These are phyloP conservation scores for Auricularia sp. DNA, from an alignment of 768 basidiomycete genomes.

Conservation along the genomic window DNA sequence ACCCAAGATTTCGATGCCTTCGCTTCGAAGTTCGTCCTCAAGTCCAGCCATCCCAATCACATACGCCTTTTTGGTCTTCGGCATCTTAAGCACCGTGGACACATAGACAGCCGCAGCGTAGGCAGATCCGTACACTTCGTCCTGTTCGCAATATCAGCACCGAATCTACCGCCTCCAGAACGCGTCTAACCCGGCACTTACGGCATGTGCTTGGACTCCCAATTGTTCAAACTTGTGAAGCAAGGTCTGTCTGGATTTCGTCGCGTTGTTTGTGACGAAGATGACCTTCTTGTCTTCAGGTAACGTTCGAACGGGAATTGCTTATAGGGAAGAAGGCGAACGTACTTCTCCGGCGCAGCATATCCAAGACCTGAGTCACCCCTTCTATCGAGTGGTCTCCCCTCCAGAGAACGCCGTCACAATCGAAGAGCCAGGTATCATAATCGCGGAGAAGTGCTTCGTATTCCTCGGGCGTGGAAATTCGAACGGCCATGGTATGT, in stretches of 20 bases:
- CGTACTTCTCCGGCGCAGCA: constrained; percentile 66
- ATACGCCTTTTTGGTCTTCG: constrained; percentile 88
- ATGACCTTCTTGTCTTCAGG: constrained; percentile 74
- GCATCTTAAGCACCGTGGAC: constrained; percentile 79
- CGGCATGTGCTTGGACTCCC: constrained; percentile 74
- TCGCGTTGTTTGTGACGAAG: constrained; percentile 97
- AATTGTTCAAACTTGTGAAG: constrained; percentile 86
- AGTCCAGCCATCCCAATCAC: constrained; percentile 88
- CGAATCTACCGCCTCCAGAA: too few relatives aligned
- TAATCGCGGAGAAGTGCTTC: constrained; percentile 41
- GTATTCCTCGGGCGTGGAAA: constrained; percentile 26
- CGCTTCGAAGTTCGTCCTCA: constrained; percentile 82
- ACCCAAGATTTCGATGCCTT: constrained; percentile 71
- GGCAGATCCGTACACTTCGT: constrained; percentile 94
- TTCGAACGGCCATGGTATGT: too few relatives aligned
- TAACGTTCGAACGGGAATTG: background rate
- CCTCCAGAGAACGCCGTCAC: constrained; percentile 91
- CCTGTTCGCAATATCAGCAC: too few relatives aligned
- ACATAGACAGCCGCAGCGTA: constrained; percentile 78
- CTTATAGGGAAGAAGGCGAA: constrained; percentile 2
- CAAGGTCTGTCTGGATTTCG: constrained; percentile 80
- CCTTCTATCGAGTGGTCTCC: constrained; percentile 74
- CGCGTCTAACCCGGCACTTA: too few relatives aligned
- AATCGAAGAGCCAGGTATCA: constrained; percentile 95
- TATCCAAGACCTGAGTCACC: constrained; percentile 58